phyloP scores from a whole-genome alignment of 768 basidiomycete species.

The Calocybe cyanea region DNA sequence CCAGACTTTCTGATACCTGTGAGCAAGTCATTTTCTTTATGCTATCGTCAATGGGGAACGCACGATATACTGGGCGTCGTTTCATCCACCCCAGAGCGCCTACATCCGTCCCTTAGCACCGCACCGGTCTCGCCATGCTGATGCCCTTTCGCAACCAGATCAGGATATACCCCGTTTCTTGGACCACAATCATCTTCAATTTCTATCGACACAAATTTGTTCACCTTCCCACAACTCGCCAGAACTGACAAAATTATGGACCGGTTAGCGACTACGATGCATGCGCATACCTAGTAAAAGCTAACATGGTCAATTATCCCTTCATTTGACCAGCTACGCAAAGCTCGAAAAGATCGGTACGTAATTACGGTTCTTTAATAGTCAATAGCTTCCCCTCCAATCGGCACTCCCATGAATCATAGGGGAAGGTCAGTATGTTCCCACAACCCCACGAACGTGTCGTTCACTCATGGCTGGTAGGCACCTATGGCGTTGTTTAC shows the following conservation, averaged over 20 bases:
- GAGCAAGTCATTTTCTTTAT: slow-evolving; percentile 1
- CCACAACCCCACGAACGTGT: slow-evolving; percentile 3
- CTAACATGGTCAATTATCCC: slow-evolving; percentile 12
- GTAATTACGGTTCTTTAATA: slow-evolving; percentile 31
- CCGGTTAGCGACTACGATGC: slow-evolving; percentile 30
- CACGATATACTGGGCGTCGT: too few species aligned
- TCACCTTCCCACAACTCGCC: slow-evolving; percentile 4
- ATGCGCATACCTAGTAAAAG: slow-evolving; percentile 12
- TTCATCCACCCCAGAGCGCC: slow-evolving; percentile 12
- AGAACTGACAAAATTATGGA: slow-evolving; percentile 30
- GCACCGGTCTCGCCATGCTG: slow-evolving; percentile 1
- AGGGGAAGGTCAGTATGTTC: slow-evolving; percentile 47
- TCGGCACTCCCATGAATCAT: slow-evolving; percentile 12
- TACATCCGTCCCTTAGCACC: not conserved
- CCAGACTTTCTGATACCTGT: slow-evolving; percentile 14
- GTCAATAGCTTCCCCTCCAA: not conserved
- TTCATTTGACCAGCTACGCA: slow-evolving; percentile 63
- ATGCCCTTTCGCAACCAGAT: slow-evolving; percentile 9
- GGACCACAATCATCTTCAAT: slow-evolving; percentile 11
- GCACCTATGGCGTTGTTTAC: slow-evolving; percentile 98
- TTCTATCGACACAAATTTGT: slow-evolving; percentile 1
- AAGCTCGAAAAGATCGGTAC: slow-evolving; percentile 98
- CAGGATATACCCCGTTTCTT: slow-evolving; percentile 14
- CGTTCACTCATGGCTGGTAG: slow-evolving; percentile 37
- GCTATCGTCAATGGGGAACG: slow-evolving; percentile 16